phyloP scores from a whole-genome alignment of 2,329 filamentous ascomycete genomes.

The Diplodia corticola region DNA sequence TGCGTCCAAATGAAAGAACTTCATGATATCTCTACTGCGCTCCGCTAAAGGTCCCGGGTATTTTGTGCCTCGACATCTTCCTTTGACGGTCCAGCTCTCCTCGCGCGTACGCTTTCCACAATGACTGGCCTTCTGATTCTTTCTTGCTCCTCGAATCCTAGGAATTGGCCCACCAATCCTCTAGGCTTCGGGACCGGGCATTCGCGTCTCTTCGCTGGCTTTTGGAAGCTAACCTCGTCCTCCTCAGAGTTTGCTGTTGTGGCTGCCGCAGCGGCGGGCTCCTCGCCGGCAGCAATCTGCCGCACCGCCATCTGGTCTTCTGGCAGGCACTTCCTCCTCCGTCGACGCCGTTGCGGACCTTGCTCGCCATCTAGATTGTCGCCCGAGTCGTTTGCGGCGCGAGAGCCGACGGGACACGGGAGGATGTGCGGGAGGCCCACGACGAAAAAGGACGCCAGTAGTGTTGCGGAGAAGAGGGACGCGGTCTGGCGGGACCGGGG shows the following conservation, averaged over 20 bases:
- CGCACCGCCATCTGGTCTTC: constrained; percentile 24
- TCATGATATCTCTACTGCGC: not conserved
- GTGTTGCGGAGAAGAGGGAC: constrained; percentile 90
- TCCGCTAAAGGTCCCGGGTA: too few relatives aligned
- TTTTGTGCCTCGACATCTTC: constrained; percentile 13
- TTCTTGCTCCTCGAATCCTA: constrained; percentile 62
- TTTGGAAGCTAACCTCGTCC: constrained; percentile 17
- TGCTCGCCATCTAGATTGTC: constrained; percentile 36
- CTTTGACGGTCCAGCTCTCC: constrained; percentile 19
- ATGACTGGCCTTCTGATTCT: constrained; percentile 24
- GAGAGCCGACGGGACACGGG: constrained; percentile 79
- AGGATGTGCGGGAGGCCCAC: constrained; percentile 87
- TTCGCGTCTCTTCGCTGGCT: constrained; percentile 51
- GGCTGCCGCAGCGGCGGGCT: constrained; percentile 26
- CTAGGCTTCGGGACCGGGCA: constrained; percentile 92
- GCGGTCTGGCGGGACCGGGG: constrained; percentile 91
- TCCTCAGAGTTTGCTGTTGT: constrained; percentile 24
- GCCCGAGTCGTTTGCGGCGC: constrained; percentile 61
- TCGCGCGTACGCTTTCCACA: constrained; percentile 24
- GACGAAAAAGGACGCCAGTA: constrained; percentile 86
- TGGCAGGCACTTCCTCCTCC: constrained; percentile 42
- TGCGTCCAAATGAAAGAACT: not conserved
- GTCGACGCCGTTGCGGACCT: constrained; percentile 17
- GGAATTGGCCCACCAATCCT: constrained; percentile 71
- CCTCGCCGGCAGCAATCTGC: constrained; percentile 29